Conservation (phyloP, 2,329 filamentous ascomycete genomes). For the Claviceps sp. region DNA sequence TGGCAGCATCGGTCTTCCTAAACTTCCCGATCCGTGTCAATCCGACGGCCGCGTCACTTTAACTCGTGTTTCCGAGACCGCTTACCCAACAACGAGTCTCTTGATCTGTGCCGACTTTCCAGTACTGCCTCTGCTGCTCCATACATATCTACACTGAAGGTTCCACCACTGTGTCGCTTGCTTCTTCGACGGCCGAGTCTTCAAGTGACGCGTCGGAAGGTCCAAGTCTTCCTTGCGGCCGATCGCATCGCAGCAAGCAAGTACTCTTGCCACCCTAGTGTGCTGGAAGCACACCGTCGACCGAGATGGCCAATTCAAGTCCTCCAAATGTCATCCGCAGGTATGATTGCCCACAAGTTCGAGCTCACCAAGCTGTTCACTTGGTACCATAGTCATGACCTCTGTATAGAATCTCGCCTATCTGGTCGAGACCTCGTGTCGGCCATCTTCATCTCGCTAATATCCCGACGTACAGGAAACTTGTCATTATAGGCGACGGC, state of each 20-base stretch:
- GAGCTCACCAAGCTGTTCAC: background rate
- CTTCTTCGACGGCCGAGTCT: background rate
- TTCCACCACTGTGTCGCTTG: background rate
- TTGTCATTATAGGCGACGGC: conserved; percentile 94
- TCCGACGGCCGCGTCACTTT: background rate
- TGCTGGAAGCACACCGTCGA: background rate
- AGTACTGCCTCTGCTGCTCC: background rate
- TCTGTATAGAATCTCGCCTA: background rate
- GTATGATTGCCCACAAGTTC: conserved; percentile 25
- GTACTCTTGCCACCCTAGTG: background rate
- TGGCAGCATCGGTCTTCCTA: background rate
- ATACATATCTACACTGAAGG: background rate
- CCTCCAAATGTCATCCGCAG: conserved; percentile 50
- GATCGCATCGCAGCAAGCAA: background rate
- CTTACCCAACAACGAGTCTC: background rate
- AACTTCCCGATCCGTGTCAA: too few species aligned
- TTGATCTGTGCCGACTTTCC: background rate
- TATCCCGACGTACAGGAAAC: conserved; percentile 49
- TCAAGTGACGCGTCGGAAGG: background rate
- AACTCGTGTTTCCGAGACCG: background rate
- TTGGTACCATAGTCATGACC: background rate
- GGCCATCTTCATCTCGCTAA: background rate
- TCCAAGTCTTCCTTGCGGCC: background rate
- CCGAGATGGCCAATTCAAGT: conserved; percentile 30
- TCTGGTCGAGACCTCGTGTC: background rate